A percentile compares a stretch with the other conserved stretches of the same genome.
These are phyloP conservation scores for Groenewaldozyma salmanticensis DNA, from an alignment of 805 yeast species.

Conservation along the genomic window DNA sequence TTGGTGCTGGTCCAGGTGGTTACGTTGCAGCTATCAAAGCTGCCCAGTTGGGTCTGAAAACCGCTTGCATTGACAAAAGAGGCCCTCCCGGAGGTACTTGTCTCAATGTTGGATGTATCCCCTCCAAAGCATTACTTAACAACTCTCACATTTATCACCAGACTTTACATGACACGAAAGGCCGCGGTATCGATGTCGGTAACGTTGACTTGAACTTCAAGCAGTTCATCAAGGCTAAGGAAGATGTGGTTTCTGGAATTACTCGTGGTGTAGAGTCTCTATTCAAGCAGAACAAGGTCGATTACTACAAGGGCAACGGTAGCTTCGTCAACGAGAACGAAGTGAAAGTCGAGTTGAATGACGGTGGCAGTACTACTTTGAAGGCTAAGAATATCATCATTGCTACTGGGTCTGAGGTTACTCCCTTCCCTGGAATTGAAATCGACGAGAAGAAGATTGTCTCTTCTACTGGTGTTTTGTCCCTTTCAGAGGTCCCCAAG, in stretches of 20 bases:
- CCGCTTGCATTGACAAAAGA: conserved; percentile 96
- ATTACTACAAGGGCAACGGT: conserved; percentile 89
- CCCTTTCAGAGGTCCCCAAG: conserved; percentile 86
- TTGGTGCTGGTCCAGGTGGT: conserved; percentile 99
- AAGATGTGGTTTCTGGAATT: conserved; percentile 75
- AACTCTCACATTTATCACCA: conserved; percentile 90
- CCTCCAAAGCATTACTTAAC: conserved; percentile 91
- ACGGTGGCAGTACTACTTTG: conserved; percentile 69
- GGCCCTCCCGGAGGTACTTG: conserved; percentile 97
- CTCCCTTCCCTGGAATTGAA: conserved; percentile 97
- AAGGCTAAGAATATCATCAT: conserved; percentile 82
- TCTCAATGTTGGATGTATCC: conserved; percentile 97
- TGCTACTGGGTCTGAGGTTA: conserved; percentile 97
- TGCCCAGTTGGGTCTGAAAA: conserved; percentile 88
- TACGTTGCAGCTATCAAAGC: conserved; percentile 98
- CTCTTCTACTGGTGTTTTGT: conserved; percentile 84
- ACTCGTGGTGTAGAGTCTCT: conserved; percentile 92
- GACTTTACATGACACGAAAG: conserved; percentile 71
- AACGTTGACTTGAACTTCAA: conserved; percentile 68
- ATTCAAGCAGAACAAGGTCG: conserved; percentile 91
- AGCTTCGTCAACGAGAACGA: conserved; percentile 74
- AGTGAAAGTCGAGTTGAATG: conserved; percentile 74
- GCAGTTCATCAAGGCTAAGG: conserved; percentile 85
- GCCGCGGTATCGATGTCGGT: conserved; percentile 80
- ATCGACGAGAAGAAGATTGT: conserved; percentile 97